These are phyloP conservation scores for Malus asiatica DNA, from an alignment of 306 rosid genomes.

Conservation along the genomic window DNA sequence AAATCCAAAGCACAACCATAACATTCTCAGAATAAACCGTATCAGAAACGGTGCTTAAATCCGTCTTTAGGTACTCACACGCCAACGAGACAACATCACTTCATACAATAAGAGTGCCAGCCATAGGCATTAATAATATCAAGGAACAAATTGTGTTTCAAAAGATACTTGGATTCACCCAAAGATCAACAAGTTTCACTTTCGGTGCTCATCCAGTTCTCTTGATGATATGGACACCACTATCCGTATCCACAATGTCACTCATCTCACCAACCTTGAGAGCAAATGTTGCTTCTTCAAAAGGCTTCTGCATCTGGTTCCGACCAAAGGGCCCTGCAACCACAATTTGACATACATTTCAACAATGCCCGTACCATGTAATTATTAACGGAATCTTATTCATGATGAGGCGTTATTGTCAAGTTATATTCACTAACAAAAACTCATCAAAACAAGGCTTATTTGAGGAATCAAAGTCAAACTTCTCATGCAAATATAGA, in stretches of 20 bases:
- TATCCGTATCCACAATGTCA: conserved; percentile 86
- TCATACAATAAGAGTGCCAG: conserved; percentile 12
- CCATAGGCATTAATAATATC: neutral
- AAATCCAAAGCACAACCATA: conserved; percentile 32
- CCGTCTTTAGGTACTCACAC: conserved; percentile 15
- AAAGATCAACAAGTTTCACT: conserved; percentile 2
- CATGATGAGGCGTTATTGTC: neutral
- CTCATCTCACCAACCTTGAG: conserved; percentile 86
- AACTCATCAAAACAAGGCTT: neutral
- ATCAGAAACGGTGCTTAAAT: conserved; percentile 19
- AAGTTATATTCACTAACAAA: neutral
- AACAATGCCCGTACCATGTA: neutral
- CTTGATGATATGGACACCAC: conserved; percentile 87
- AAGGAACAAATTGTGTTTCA: conserved; percentile 11
- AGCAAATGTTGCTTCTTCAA: conserved; percentile 72
- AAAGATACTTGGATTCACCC: conserved; percentile 6
- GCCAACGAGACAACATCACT: conserved; percentile 18
- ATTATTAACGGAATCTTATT: neutral
- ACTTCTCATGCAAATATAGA: neutral
- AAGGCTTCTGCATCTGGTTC: conserved; percentile 98
- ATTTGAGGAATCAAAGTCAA: neutral
- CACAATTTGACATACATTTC: neutral
- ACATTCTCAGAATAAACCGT: conserved; percentile 17
- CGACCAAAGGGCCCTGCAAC: conserved; percentile 85
- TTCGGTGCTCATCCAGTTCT: conserved; percentile 52